These are phyloP conservation scores for Mallotus nudiflorus DNA, from an alignment of 345 rosid genomes.

Conservation along the genomic window DNA sequence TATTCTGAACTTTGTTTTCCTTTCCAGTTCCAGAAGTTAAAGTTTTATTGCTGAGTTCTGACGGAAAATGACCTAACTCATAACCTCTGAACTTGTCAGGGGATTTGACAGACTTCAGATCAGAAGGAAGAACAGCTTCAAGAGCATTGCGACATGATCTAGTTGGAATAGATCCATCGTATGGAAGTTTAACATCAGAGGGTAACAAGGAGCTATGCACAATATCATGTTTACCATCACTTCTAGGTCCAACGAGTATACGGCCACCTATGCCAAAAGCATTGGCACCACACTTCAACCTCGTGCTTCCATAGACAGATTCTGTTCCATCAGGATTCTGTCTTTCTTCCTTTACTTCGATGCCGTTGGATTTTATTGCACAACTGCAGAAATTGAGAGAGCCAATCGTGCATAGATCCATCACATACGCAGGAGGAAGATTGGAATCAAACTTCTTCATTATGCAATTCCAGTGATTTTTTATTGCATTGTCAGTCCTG, in stretches of 20 bases:
- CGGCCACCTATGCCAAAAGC: neutral
- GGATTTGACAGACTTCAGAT: neutral
- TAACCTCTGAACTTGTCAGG: neutral
- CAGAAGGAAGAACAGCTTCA: neutral
- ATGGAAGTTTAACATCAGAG: neutral
- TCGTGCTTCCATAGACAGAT: neutral
- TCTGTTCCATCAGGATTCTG: constrained; percentile 8
- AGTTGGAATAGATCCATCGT: neutral
- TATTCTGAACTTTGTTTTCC: constrained; percentile 4
- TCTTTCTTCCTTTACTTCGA: constrained; percentile 7
- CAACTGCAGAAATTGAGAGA: constrained; percentile 19
- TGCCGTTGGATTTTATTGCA: neutral
- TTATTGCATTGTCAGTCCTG: constrained; percentile 33
- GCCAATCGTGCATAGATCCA: neutral
- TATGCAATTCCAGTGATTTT: constrained; percentile 35
- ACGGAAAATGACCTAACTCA: neutral
- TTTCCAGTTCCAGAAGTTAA: neutral
- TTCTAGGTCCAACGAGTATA: neutral
- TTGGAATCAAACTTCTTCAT: constrained; percentile 10
- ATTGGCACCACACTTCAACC: neutral
- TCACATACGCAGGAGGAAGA: neutral
- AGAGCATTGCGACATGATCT: neutral
- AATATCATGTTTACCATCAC: neutral
- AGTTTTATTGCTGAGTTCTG: neutral
- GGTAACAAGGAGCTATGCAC: too few relatives aligned